Evolutionary conservation across 345 rosid genomes (phyloP).

Genomic region (Toxicodendron radicans): DNA sequence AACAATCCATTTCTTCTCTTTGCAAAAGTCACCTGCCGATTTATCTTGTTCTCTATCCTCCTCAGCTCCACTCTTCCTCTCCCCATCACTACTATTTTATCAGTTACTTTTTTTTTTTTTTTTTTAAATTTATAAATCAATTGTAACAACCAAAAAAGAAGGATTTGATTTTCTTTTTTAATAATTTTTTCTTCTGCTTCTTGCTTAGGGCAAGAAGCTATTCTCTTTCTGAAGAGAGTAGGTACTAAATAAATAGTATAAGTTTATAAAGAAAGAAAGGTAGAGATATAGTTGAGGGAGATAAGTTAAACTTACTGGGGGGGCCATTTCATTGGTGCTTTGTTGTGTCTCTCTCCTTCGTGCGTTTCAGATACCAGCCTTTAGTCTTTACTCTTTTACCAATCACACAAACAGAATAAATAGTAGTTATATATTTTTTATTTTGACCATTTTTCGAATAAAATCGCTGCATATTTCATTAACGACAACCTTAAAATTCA

Average conservation of each 20-base stretch:
- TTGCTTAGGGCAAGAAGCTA: slow-evolving; percentile 30
- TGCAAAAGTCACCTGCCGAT: slow-evolving; percentile 48
- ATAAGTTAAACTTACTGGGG: too few relatives aligned
- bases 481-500: slow-evolving; percentile 3
- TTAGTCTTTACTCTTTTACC: too few relatives aligned
- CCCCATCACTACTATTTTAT: slow-evolving; percentile 35
- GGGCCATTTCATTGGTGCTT: too few relatives aligned
- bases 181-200: not conserved
- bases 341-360: too few relatives aligned
- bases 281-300: not conserved
- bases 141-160: not conserved
- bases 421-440: too few relatives aligned
- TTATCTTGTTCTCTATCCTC: slow-evolving; percentile 68
- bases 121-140: not conserved
- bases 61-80: slow-evolving; percentile 65
- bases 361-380: too few relatives aligned
- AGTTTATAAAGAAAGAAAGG: not conserved
- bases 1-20: slow-evolving; percentile 54
- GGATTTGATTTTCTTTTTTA: not conserved
- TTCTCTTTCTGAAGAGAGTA: not conserved
- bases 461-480: not conserved
- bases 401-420: too few relatives aligned
- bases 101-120: not conserved
- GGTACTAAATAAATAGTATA: slow-evolving; percentile 7
- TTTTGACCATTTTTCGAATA: not conserved